Base-by-base conservation (phyloP, 768 basidiomycete species). In the Boletus rubroflammeus region DNA sequence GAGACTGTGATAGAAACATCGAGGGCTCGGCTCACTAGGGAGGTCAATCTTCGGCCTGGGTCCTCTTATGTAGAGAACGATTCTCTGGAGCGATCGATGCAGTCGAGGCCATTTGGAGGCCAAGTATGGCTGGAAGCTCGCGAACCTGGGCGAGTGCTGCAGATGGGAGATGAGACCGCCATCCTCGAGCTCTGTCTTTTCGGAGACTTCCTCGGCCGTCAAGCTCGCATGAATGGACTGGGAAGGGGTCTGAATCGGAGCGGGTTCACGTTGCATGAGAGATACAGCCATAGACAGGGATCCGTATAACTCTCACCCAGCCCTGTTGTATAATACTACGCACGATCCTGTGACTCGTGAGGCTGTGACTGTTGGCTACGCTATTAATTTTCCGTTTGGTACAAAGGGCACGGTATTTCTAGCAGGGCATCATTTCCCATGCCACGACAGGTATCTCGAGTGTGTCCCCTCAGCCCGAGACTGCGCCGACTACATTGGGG, bases 11-110 rank as follows among this genome's bases (percentile, higher is more conserved):
- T 9, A 31, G 8, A 38, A n/a, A 23, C 42, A 42, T 38, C 13
- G 34, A 48, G 13, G 29, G 29, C 7, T 34, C n/a, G 23, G 39
- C 55, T 57, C 52, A 78, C 75, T 79, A 69, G 75, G 76, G 65
- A 69, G 81, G 62, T 72, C 81, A 63, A 61, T 76, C 66, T 73
- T 82, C 17, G 84, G 85, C 35, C 80, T 69, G 1, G 86, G 88
- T 5, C 88, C 88, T 63, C 79, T 76, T 43, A 81, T 51, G 61
- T 84, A 84, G 23, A 59, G 48, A 8, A 63, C 29, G 13, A 25
- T 19, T 28, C 54, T 58, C 28, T 35, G 40, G n/a, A 47, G 34
- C 17, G 26, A 46, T 28, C 31, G 28, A 47, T 68, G 56, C 26
- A 69, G 35, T 28, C 48, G 56, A 21, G 73, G 68, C 39, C 47